phyloP scores from a whole-genome alignment of 148 eudicot species.

The Simmondsia chinensis region DNA sequence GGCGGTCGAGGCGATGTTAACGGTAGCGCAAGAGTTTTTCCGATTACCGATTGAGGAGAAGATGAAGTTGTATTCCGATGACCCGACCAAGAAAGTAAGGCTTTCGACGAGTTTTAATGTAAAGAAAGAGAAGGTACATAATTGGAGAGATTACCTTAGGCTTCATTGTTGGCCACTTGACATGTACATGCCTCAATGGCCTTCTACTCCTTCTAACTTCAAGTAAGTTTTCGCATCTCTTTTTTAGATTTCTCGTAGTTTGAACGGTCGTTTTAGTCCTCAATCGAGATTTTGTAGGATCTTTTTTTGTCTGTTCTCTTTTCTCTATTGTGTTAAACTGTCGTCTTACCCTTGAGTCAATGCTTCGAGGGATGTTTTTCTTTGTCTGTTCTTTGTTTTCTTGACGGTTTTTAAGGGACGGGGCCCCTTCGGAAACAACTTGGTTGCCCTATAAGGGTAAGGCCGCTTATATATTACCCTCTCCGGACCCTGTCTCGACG shows the following conservation, averaged over 20 bases:
- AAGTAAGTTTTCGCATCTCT: constrained; percentile 33
- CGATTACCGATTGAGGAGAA: constrained; percentile 68
- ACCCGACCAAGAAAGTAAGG: constrained; percentile 64
- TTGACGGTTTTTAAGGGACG: too few relatives aligned
- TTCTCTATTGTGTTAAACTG: too few relatives aligned
- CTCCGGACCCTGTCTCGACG: too few relatives aligned
- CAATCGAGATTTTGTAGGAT: too few relatives aligned
- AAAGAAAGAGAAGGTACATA: constrained; percentile 65
- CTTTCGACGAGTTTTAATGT: constrained; percentile 81
- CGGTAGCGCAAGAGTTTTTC: constrained; percentile 56
- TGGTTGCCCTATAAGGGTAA: too few relatives aligned
- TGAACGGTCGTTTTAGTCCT: too few relatives aligned
- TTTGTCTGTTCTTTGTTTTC: too few relatives aligned
- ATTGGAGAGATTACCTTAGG: constrained; percentile 90
- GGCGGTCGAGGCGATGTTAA: constrained; percentile 32
- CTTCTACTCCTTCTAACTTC: constrained; percentile 68
- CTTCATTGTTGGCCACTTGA: constrained; percentile 88
- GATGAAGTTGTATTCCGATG: constrained; percentile 79
- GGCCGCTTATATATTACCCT: too few relatives aligned
- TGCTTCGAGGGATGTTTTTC: too few relatives aligned
- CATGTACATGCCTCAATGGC: constrained; percentile 59
- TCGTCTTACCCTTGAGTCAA: too few relatives aligned
- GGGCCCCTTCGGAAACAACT: too few relatives aligned
- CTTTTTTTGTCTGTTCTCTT: too few relatives aligned
- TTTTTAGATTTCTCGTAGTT: background rate